A percentile compares a stretch with the other conserved stretches of the same genome.
These are phyloP conservation scores for Penicillium sp. DNA, from an alignment of 2,329 filamentous ascomycete genomes.

Conservation along the genomic window DNA sequence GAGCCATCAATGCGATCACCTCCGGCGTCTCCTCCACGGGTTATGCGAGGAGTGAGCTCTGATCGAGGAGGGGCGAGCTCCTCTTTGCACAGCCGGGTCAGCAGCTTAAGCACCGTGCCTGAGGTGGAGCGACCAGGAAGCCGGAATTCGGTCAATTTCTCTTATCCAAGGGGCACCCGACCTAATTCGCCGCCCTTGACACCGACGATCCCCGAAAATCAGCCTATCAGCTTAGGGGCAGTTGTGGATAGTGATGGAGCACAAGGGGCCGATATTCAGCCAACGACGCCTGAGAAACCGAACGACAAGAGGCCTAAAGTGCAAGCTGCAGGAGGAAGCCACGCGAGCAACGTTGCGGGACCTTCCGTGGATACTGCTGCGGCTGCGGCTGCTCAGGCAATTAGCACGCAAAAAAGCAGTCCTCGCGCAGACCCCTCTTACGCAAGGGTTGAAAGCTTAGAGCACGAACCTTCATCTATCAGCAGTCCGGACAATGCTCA, in stretches of 20 bases:
- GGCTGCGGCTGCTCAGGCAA: slow-evolving; percentile 29
- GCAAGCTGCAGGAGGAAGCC: slow-evolving; percentile 23
- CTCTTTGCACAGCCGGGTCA: slow-evolving; percentile 19
- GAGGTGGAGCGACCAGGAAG: slow-evolving; percentile 42
- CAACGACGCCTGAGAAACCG: slow-evolving; percentile 23
- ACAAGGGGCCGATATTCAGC: slow-evolving; percentile 25
- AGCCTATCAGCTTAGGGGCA: slow-evolving; percentile 13
- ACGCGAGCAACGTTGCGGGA: slow-evolving; percentile 23
- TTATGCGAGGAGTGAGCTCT: slow-evolving; percentile 41
- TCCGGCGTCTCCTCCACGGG: slow-evolving; percentile 43
- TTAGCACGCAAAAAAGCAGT: slow-evolving; percentile 18
- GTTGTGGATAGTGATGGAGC: slow-evolving; percentile 24
- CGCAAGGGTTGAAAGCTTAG: slow-evolving; percentile 7
- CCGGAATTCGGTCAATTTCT: slow-evolving; percentile 50
- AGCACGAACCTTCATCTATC: neutral
- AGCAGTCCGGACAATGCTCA: slow-evolving; percentile 3
- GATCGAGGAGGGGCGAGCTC: slow-evolving; percentile 31
- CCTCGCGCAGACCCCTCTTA: slow-evolving; percentile 5
- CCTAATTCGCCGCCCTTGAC: slow-evolving; percentile 40
- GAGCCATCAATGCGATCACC: slow-evolving; percentile 50
- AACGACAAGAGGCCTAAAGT: slow-evolving; percentile 28
- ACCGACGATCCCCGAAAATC: slow-evolving; percentile 13
- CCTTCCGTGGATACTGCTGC: slow-evolving; percentile 31
- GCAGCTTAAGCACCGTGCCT: slow-evolving; percentile 29
- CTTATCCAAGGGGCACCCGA: slow-evolving; percentile 44